Base-by-base conservation (phyloP, 2,329 filamentous ascomycete genomes). In the Mycogone perniciosa region DNA sequence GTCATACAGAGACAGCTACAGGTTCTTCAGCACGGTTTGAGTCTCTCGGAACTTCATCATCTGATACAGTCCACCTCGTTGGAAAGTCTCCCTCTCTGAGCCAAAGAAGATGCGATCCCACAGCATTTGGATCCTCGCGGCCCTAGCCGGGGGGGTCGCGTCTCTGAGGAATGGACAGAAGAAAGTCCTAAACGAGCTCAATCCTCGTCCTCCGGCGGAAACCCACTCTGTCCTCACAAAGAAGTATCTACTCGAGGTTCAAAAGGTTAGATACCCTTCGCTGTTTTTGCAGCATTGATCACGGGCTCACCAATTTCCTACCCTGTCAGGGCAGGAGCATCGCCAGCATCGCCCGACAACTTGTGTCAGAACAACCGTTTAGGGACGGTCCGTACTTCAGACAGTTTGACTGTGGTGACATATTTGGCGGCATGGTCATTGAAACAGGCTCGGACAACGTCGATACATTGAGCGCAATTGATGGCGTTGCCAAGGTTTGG, bases 401-500 rank as follows among this genome's bases (percentile, higher is more conserved):
- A 45, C 56, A 59, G 10, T 64, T 68, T 45, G 64, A 68, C 47
- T 68, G 66, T 30, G 60, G 61, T 37, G 64, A 68, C 44, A 53
- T 70, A 38, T 71, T 71, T 41, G 60, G 57, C 7, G 69, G 68
- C 3, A 57, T 68, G 31, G 60, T 62, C 11, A 43, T 71, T n/a
- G 62, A 69, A 48, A 62, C 61, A 2, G 57, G 61, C 13, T 54
- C 55, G 4, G 60, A 68, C 30, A 67, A 67, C 46, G 50, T 60
- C 31, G 68, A 71, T 39, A 61, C 59, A 5, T 55, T 71, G 4
- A 58, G 56, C 8, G 49, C 57, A 7, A 55, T 71, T 48, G 59
- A 63, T 5, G 67, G 68, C 4, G 64, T 71, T 11, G 46, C 64
- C 40, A 69, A 67, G 31, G 68, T 69, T 20, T 71, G 68, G 68